These are phyloP conservation scores for Globisporangium spinosum DNA, from an alignment of 352 stramenopile species.

Conservation along the genomic window DNA sequence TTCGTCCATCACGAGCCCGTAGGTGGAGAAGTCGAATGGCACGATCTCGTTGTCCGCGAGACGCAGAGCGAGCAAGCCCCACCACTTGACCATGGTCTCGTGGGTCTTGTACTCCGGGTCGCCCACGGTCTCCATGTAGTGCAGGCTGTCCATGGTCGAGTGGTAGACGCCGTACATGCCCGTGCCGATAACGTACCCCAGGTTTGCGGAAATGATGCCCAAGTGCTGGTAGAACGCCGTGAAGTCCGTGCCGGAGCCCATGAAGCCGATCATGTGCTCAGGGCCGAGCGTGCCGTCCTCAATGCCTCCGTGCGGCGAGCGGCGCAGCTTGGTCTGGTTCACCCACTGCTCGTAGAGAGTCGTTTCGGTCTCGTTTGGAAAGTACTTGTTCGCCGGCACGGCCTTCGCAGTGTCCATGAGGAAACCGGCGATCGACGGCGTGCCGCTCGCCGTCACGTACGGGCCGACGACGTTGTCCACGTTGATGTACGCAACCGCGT, in stretches of 20 bases:
- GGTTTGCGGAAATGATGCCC: slow-evolving; percentile 69
- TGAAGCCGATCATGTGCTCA: slow-evolving; percentile 38
- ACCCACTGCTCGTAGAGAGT: slow-evolving; percentile 42
- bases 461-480: slow-evolving; percentile 70
- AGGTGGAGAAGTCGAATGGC: slow-evolving; percentile 66
- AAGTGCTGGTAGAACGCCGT: slow-evolving; percentile 79
- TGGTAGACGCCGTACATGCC: slow-evolving; percentile 79
- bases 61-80: slow-evolving; percentile 55
- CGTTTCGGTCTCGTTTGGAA: slow-evolving; percentile 18
- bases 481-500: slow-evolving; percentile 84
- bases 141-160: slow-evolving; percentile 81
- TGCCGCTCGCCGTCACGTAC: slow-evolving; percentile 44
- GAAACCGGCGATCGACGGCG: slow-evolving; percentile 67
- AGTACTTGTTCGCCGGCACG: slow-evolving; percentile 60
- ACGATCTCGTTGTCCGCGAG: slow-evolving; percentile 51
- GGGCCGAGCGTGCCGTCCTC: slow-evolving; percentile 26
- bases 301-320: slow-evolving; percentile 8
- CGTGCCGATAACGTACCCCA: slow-evolving; percentile 39
- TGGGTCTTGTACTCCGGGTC: slow-evolving; percentile 65
- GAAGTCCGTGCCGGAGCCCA: slow-evolving; percentile 64
- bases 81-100: slow-evolving; percentile 48
- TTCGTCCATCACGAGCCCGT: slow-evolving; percentile 53
- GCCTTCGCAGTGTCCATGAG: slow-evolving; percentile 50
- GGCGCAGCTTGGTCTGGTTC: slow-evolving; percentile 27
- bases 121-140: slow-evolving; percentile 53